Evolutionary conservation across 73 alveolate species (phyloP), one percentile per base, ranked within the genome.

Genomic region (Symbiodinium natans): DNA sequence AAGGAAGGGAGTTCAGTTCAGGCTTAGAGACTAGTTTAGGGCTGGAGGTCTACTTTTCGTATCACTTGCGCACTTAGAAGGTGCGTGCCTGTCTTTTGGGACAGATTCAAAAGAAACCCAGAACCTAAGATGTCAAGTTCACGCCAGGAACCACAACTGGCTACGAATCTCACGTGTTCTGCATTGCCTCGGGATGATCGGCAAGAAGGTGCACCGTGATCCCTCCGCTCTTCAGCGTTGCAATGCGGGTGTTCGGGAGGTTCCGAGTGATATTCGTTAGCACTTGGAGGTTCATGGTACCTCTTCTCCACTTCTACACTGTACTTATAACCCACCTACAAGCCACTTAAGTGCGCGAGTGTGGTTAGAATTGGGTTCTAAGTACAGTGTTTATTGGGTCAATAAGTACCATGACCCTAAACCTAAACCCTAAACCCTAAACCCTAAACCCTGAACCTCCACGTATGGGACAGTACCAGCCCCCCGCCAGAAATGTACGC

Each of bases 71-170:
- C n/a, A n/a, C n/a, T n/a, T n/a, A n/a, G n/a, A n/a, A n/a, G n/a
- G n/a, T n/a, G n/a, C n/a, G n/a, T n/a, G n/a, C n/a, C n/a, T n/a
- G n/a, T n/a, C n/a, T n/a, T n/a, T n/a, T n/a, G n/a, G n/a, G n/a
- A n/a, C n/a, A n/a, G n/a, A n/a, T n/a, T n/a, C n/a, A n/a, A n/a
- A n/a, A n/a, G n/a, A n/a, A n/a, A n/a, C n/a, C n/a, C n/a, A n/a
- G n/a, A n/a, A n/a, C n/a, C n/a, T n/a, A n/a, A n/a, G n/a, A n/a
- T n/a, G n/a, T n/a, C n/a, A 27, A 21, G 77, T 21, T 7, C 36
- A 6, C 25, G 77, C 77, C 75, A 90, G 77, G 88, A 90, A 90
- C 80, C 97, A 90, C 97, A 90, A 90, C 54, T 90, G 97, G 97
- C 48, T 90, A 31, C 31, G 97, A 27, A 90, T 90, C 75, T 90